Conservation (phyloP, 805 yeast genomes). For the Huiozyma naganishii region DNA sequence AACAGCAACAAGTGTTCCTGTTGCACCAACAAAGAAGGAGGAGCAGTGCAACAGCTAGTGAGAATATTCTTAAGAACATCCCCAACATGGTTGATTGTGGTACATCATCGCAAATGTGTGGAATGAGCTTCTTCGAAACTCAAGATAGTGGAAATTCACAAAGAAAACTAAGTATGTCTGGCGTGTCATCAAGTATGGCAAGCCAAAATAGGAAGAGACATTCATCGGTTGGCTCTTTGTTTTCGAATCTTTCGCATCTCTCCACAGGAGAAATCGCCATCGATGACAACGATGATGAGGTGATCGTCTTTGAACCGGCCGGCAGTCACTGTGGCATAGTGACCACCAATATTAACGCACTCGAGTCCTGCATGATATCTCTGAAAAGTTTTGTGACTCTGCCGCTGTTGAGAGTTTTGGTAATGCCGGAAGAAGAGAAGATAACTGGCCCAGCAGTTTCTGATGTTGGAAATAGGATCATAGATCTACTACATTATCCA, state of each 20-base stretch:
- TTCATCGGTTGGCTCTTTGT: slow-evolving; percentile 8
- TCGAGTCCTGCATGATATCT: slow-evolving; percentile 8
- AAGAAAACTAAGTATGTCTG: slow-evolving; percentile 12
- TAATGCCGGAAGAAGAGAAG: background rate
- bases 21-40: background rate
- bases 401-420: slow-evolving; percentile 5
- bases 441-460: too few relatives aligned
- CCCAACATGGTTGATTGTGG: slow-evolving; percentile 6
- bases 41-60: background rate
- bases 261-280: slow-evolving; percentile 1
- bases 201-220: slow-evolving; percentile 5
- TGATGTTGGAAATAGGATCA: background rate
- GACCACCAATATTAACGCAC: slow-evolving; percentile 7
- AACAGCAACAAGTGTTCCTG: background rate
- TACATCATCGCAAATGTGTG: slow-evolving; percentile 17
- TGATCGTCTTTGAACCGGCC: slow-evolving; percentile 4
- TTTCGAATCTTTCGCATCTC: background rate
- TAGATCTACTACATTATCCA: background rate
- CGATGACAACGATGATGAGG: slow-evolving; percentile 6
- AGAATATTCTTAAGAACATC: background rate
- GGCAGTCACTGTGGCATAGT: slow-evolving; percentile 6
- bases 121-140: slow-evolving; percentile 3
- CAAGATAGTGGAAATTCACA: slow-evolving; percentile 9
- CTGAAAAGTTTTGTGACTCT: slow-evolving; percentile 5
- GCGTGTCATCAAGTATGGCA: slow-evolving; percentile 1